Evolutionary conservation across 441 rosid genomes (phyloP).

Genomic region (Dalechampia spathulata): DNA sequence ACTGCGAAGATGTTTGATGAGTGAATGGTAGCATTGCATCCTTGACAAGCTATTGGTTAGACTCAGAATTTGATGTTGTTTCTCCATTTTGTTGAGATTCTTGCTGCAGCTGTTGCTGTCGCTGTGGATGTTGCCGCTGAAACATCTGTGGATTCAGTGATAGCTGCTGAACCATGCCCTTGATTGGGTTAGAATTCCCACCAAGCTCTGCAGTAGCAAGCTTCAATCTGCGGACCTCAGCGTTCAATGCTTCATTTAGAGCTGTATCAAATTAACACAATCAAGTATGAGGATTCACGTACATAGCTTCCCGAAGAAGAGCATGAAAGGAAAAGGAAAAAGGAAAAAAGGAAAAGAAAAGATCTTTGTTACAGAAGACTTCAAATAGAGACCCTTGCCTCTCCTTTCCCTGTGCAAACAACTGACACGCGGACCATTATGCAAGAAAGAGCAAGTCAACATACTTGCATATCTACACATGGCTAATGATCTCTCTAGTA

Average conservation of each 20-base stretch:
- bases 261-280: too few species aligned
- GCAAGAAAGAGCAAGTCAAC: too few species aligned
- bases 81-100: slow-evolving; percentile 41
- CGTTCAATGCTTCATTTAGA: slow-evolving; percentile 77
- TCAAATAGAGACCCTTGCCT: too few species aligned
- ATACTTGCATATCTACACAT: too few species aligned
- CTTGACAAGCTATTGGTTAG: slow-evolving; percentile 34
- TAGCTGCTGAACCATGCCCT: slow-evolving; percentile 42
- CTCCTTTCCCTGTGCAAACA: too few species aligned
- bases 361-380: too few species aligned
- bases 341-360: too few species aligned
- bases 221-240: slow-evolving; percentile 80
- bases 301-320: too few species aligned
- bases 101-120: slow-evolving; percentile 25
- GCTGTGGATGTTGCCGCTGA: slow-evolving; percentile 41
- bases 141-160: slow-evolving; percentile 53
- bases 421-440: too few species aligned
- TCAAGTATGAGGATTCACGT: neutral
- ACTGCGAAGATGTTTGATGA: too few species aligned
- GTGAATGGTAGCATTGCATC: slow-evolving; percentile 11
- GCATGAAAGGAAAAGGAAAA: too few species aligned
- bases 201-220: slow-evolving; percentile 45
- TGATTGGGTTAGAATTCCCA: slow-evolving; percentile 48
- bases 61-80: slow-evolving; percentile 41
- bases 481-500: neutral